phyloP scores from a whole-genome alignment of 768 basidiomycete genomes.

The Tylopilus balloui region DNA sequence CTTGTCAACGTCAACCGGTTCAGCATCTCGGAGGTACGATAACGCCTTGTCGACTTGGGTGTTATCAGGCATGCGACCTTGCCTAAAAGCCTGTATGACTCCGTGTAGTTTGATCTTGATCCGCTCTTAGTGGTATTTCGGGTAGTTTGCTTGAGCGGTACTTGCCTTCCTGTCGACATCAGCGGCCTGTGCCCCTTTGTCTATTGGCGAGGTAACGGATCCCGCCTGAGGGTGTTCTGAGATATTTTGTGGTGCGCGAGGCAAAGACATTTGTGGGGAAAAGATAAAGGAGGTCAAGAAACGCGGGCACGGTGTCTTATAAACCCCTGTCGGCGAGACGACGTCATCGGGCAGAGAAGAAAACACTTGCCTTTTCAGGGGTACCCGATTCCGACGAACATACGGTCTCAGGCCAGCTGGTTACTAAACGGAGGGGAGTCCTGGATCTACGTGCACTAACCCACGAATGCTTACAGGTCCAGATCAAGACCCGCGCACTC shows the following conservation, averaged over 20 bases:
- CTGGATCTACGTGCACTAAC: too few species aligned
- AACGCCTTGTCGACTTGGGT: conserved; percentile 72
- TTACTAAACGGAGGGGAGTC: too few species aligned
- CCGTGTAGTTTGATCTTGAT: conserved; percentile 66
- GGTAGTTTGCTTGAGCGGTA: background rate
- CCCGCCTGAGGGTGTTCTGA: conserved; percentile 50
- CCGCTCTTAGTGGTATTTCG: background rate
- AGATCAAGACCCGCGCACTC: too few species aligned
- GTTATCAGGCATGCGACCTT: conserved; percentile 77
- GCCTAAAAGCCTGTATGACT: conserved; percentile 74
- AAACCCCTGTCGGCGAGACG: conserved; percentile 6
- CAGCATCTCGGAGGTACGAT: conserved; percentile 54
- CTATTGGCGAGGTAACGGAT: conserved; percentile 63
- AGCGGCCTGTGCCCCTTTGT: conserved; percentile 55
- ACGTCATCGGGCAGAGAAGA: conserved; percentile 13
- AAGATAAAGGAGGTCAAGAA: background rate
- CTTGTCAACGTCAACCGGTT: conserved; percentile 57
- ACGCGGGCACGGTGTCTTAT: conserved; percentile 3
- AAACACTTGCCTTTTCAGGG: conserved; percentile 7
- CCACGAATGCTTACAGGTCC: too few species aligned
- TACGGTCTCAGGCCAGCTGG: too few species aligned
- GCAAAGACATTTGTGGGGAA: conserved; percentile 54
- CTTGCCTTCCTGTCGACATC: conserved; percentile 77
- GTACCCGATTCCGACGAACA: too few species aligned
- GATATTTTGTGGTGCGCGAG: conserved; percentile 58